Conservation (phyloP, 306 rosid genomes). For the Ceratonia siliqua region DNA sequence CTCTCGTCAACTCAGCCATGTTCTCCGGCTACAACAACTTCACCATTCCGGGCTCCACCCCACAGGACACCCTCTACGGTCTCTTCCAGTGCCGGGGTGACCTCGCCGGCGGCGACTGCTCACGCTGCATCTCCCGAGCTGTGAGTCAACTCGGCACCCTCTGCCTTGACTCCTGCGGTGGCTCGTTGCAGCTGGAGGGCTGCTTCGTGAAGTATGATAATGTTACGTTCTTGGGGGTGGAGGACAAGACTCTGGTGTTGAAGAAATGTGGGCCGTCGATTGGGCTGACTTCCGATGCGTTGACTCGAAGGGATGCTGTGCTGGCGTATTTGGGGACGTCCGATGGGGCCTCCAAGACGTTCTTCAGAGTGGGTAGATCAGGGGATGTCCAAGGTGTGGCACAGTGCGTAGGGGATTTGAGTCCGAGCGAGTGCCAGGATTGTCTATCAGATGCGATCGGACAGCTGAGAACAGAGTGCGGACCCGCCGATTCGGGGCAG, state of each 20-base stretch:
- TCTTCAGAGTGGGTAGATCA: constrained; percentile 38
- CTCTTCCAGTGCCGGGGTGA: constrained; percentile 95
- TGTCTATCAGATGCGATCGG: constrained; percentile 75
- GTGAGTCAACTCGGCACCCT: constrained; percentile 65
- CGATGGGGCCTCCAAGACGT: constrained; percentile 43
- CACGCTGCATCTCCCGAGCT: constrained; percentile 55
- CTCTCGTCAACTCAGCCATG: constrained; percentile 67
- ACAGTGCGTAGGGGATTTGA: constrained; percentile 91
- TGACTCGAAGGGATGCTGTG: constrained; percentile 58
- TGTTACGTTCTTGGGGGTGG: constrained; percentile 64
- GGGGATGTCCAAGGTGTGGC: constrained; percentile 57
- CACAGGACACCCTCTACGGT: constrained; percentile 56
- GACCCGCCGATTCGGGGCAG: constrained; percentile 60
- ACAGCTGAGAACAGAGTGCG: constrained; percentile 73
- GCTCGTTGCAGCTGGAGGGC: constrained; percentile 88
- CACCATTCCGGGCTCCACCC: constrained; percentile 41
- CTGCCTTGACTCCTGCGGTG: constrained; percentile 67
- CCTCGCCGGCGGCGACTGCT: constrained; percentile 59
- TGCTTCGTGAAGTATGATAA: constrained; percentile 86
- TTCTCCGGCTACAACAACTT: constrained; percentile 69
- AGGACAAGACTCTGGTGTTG: constrained; percentile 74
- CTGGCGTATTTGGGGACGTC: constrained; percentile 49
- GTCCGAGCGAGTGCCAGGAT: constrained; percentile 75
- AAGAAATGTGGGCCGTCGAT: constrained; percentile 76
- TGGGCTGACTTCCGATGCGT: constrained; percentile 49